These are phyloP conservation scores for Lindgomyces ingoldianus DNA, from an alignment of 495 filamentous ascomycete species.

Conservation along the genomic window DNA sequence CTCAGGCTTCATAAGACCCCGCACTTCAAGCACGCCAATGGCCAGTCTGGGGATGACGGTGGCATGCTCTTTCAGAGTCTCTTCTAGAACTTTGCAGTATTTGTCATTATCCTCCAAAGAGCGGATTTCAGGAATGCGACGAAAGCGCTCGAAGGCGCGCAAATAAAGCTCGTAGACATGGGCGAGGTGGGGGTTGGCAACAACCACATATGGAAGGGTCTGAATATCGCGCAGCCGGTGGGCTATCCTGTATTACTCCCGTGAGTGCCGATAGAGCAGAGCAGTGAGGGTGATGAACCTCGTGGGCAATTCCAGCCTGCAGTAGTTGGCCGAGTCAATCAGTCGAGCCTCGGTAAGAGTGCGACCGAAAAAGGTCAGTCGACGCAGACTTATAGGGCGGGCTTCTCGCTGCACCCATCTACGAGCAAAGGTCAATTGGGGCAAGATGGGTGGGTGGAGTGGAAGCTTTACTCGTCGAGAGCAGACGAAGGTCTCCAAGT, in stretches of 20 bases:
- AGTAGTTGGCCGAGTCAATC: conserved; percentile 94
- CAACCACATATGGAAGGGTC: conserved; percentile 90
- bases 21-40: conserved; percentile 89
- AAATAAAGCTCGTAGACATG: conserved; percentile 97
- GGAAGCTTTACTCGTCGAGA: conserved; percentile 75
- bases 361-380: conserved; percentile 91
- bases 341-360: conserved; percentile 87
- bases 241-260: conserved; percentile 60
- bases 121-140: conserved; percentile 78
- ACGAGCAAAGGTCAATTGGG: conserved; percentile 29
- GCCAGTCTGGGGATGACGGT: conserved; percentile 91
- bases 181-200: conserved; percentile 90
- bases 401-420: conserved; percentile 88
- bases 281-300: conserved; percentile 51
- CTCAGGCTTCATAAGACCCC: conserved; percentile 71
- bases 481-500: conserved; percentile 79
- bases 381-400: conserved; percentile 82
- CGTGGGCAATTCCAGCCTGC: conserved; percentile 91
- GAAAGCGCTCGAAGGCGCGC: conserved; percentile 86
- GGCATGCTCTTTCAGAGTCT: conserved; percentile 81
- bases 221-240: conserved; percentile 98
- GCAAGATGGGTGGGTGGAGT: neutral
- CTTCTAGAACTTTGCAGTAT: conserved; percentile 78
- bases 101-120: conserved; percentile 86
- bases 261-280: neutral